These are phyloP conservation scores for Iris pallida DNA, from an alignment of 116 monocot genomes.

Conservation along the genomic window DNA sequence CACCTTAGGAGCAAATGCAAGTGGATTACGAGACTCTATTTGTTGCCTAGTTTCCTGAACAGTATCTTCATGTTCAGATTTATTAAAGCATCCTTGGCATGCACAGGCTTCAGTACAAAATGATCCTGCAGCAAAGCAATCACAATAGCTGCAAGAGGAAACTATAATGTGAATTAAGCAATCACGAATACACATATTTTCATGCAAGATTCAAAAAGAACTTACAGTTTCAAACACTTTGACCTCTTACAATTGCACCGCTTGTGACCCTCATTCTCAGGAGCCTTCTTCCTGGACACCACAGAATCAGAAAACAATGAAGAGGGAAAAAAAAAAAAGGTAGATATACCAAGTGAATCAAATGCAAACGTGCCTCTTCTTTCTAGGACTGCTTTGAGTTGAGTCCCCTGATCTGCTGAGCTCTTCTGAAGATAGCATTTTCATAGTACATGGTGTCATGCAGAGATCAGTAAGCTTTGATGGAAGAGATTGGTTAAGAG, in stretches of 20 bases:
- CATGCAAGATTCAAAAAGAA: background rate
- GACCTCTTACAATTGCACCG: slow-evolving; percentile 77
- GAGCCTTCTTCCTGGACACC: slow-evolving; percentile 38
- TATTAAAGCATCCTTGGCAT: slow-evolving; percentile 67
- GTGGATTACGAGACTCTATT: slow-evolving; percentile 67
- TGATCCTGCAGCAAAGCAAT: slow-evolving; percentile 73
- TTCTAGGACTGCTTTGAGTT: slow-evolving; percentile 43
- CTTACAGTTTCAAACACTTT: slow-evolving; percentile 91
- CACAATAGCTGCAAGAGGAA: slow-evolving; percentile 65
- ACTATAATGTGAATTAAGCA: background rate
- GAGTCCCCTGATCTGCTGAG: slow-evolving; percentile 23
- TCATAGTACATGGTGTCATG: slow-evolving; percentile 32
- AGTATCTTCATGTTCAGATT: slow-evolving; percentile 35
- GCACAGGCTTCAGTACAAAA: slow-evolving; percentile 58
- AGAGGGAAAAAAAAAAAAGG: background rate
- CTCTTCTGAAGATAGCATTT: slow-evolving; percentile 16
- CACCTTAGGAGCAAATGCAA: slow-evolving; percentile 83
- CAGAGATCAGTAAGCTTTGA: slow-evolving; percentile 16
- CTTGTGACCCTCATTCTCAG: slow-evolving; percentile 55
- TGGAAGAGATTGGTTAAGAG: slow-evolving; percentile 12
- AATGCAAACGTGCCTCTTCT: slow-evolving; percentile 44
- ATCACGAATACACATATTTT: slow-evolving; percentile 4
- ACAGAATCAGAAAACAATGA: slow-evolving; percentile 5
- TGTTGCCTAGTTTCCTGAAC: slow-evolving; percentile 41
- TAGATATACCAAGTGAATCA: slow-evolving; percentile 8